phyloP scores from a whole-genome alignment of 2,329 filamentous ascomycete species.

The Didymella sp. region DNA sequence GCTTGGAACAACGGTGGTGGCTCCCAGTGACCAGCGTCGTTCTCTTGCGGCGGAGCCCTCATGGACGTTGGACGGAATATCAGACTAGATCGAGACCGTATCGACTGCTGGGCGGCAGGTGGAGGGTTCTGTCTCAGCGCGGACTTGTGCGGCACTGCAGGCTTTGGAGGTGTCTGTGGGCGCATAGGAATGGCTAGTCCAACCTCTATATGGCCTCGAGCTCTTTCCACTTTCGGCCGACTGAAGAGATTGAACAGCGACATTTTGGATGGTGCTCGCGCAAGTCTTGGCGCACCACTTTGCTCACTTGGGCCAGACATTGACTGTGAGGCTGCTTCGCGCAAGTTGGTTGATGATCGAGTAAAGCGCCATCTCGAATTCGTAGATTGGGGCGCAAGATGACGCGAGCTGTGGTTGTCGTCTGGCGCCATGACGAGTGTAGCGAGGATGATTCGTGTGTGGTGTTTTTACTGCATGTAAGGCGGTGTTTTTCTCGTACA shows the following conservation, averaged over 20 bases:
- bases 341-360: slow-evolving; percentile 42
- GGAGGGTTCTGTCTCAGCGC: slow-evolving; percentile 42
- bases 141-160: slow-evolving; percentile 25
- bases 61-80: slow-evolving; percentile 43
- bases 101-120: slow-evolving; percentile 38
- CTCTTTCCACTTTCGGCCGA: slow-evolving; percentile 57
- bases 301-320: slow-evolving; percentile 12
- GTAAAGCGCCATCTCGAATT: slow-evolving; percentile 49
- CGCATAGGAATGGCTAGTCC: slow-evolving; percentile 49
- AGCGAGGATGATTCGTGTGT: slow-evolving; percentile 21
- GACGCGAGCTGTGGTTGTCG: slow-evolving; percentile 36
- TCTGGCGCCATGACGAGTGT: slow-evolving; percentile 37
- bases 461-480: slow-evolving; percentile 26
- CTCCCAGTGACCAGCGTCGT: slow-evolving; percentile 51
- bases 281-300: slow-evolving; percentile 34
- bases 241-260: slow-evolving; percentile 60
- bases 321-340: slow-evolving; percentile 10
- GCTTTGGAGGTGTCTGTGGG: slow-evolving; percentile 38
- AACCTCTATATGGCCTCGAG: slow-evolving; percentile 55
- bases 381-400: slow-evolving; percentile 28
- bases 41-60: slow-evolving; percentile 29
- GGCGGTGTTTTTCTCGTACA: slow-evolving; percentile 1
- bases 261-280: slow-evolving; percentile 52
- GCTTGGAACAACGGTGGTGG: slow-evolving; percentile 82
- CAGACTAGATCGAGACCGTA: slow-evolving; percentile 43